Evolutionary conservation across 2,329 filamentous ascomycete genomes (phyloP).

Genomic region (Cryphonectria nitschkei): DNA sequence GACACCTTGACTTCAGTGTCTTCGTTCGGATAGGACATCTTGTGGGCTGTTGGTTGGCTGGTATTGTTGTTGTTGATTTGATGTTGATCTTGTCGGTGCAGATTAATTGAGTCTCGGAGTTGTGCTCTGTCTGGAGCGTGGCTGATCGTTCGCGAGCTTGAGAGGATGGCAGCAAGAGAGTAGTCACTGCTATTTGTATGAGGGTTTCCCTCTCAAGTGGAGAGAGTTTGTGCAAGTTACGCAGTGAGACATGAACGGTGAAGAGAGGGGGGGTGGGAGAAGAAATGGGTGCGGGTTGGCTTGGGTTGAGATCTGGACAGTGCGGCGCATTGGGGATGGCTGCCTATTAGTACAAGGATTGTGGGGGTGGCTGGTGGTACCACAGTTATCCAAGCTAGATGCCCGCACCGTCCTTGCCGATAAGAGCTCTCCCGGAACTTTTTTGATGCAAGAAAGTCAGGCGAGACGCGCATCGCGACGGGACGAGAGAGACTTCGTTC

Average conservation of each 20-base stretch:
- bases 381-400: conserved; percentile 13
- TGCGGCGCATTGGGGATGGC: conserved; percentile 24
- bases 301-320: conserved; percentile 18
- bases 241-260: neutral
- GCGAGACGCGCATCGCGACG: neutral
- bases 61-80: neutral
- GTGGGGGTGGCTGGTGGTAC: neutral
- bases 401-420: conserved; percentile 26
- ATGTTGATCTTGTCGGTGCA: neutral
- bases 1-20: conserved; percentile 51
- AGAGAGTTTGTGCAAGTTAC: neutral
- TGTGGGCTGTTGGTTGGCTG: neutral
- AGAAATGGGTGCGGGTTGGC: neutral
- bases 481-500: neutral
- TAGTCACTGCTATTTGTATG: neutral
- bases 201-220: neutral
- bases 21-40: conserved; percentile 32
- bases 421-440: conserved; percentile 12
- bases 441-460: neutral
- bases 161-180: neutral
- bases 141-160: neutral
- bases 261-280: neutral
- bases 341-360: neutral
- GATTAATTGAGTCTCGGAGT: neutral
- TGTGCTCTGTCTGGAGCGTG: neutral